phyloP scores from a whole-genome alignment of 1,284 basidiomycete genomes.

The Apiotrichum akiyoshidainum region DNA sequence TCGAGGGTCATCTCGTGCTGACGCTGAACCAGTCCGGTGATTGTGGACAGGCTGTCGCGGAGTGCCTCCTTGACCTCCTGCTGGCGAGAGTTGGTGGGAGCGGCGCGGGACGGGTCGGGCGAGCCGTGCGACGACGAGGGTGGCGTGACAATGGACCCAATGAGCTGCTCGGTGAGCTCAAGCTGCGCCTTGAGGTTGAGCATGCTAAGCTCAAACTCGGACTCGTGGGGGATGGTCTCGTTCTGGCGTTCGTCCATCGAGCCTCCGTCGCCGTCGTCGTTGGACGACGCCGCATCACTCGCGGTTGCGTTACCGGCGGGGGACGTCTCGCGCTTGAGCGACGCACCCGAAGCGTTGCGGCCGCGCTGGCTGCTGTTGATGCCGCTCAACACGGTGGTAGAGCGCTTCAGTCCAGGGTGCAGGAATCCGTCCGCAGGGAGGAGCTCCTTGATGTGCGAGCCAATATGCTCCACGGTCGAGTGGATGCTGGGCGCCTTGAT shows the following conservation, averaged over 20 bases:
- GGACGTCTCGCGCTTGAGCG: constrained; percentile 1
- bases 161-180: constrained; percentile 69
- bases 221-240: constrained; percentile 62
- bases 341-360: neutral
- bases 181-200: constrained; percentile 75
- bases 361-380: neutral
- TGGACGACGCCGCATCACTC: constrained; percentile 28
- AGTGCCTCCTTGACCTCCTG: constrained; percentile 61
- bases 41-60: constrained; percentile 61
- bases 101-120: constrained; percentile 13
- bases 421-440: constrained; percentile 40
- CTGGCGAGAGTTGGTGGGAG: constrained; percentile 39
- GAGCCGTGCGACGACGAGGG: constrained; percentile 39
- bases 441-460: constrained; percentile 25
- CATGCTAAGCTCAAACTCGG: constrained; percentile 67
- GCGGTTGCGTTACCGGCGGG: constrained; percentile 20
- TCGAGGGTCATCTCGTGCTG: constrained; percentile 71
- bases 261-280: constrained; percentile 35
- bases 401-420: constrained; percentile 42
- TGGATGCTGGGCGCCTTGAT: constrained; percentile 4
- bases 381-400: constrained; percentile 45
- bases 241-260: constrained; percentile 18
- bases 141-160: constrained; percentile 56
- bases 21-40: constrained; percentile 63
- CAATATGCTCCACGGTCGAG: constrained; percentile 32